Evolutionary conservation across 2,329 filamentous ascomycete genomes (phyloP).

Genomic region (Aspergillus sergii): DNA sequence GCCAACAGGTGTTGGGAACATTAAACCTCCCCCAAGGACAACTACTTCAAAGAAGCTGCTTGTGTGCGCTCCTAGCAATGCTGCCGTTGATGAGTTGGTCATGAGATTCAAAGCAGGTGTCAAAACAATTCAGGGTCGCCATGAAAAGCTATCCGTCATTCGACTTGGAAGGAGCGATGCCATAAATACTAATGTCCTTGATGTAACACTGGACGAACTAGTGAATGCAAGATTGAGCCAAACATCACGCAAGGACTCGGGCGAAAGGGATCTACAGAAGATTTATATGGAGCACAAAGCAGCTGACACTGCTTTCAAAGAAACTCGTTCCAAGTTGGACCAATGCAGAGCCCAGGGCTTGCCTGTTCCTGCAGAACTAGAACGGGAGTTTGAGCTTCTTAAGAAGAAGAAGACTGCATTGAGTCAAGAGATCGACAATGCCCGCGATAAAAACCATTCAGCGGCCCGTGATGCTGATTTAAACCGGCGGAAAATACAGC

Average conservation of each 20-base stretch:
- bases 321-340: slow-evolving; percentile 72
- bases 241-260: slow-evolving; percentile 46
- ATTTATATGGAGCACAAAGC: slow-evolving; percentile 71
- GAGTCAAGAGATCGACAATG: slow-evolving; percentile 80
- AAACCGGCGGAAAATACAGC: slow-evolving; percentile 79
- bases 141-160: slow-evolving; percentile 80
- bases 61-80: slow-evolving; percentile 97
- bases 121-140: slow-evolving; percentile 71
- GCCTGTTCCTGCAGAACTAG: slow-evolving; percentile 54
- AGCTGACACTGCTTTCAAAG: slow-evolving; percentile 66
- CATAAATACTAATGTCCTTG: slow-evolving; percentile 84
- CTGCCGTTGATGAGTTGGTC: slow-evolving; percentile 93
- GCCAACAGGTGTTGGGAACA: slow-evolving; percentile 42
- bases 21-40: slow-evolving; percentile 35
- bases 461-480: slow-evolving; percentile 83
- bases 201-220: slow-evolving; percentile 91
- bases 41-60: slow-evolving; percentile 76
- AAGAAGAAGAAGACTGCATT: slow-evolving; percentile 76
- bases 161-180: slow-evolving; percentile 89
- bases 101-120: slow-evolving; percentile 88
- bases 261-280: slow-evolving; percentile 58
- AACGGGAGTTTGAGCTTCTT: slow-evolving; percentile 75
- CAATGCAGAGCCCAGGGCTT: slow-evolving; percentile 60
- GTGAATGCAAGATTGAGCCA: slow-evolving; percentile 71
- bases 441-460: slow-evolving; percentile 82